phyloP scores from a whole-genome alignment of 495 filamentous ascomycete species.

The Podospora pseudopauciseta region DNA sequence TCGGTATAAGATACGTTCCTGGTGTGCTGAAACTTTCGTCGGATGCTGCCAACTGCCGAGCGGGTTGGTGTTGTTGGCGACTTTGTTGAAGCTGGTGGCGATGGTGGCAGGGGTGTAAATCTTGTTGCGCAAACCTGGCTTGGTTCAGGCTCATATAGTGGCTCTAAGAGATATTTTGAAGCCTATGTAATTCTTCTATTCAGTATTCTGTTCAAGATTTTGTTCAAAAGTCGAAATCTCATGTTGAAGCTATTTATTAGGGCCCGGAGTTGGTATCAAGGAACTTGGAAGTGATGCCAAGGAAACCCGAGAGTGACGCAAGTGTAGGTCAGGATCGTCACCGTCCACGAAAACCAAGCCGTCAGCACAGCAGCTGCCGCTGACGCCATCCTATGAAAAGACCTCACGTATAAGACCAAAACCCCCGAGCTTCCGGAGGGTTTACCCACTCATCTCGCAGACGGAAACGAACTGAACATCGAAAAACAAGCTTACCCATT shows the following conservation, averaged over 20 bases:
- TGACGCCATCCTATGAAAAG: neutral
- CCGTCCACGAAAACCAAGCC: constrained; percentile 4
- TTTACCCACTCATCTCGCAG: neutral
- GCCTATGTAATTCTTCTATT: constrained; percentile 35
- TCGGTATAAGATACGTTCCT: constrained; percentile 11
- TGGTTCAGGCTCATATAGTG: constrained; percentile 36
- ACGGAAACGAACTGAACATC: neutral
- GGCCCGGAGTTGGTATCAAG: neutral
- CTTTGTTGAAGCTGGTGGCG: constrained; percentile 35
- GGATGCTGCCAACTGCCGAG: neutral
- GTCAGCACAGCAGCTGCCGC: neutral
- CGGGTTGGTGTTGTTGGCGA: constrained; percentile 17
- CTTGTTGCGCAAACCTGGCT: constrained; percentile 30
- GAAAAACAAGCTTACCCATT: constrained; percentile 25
- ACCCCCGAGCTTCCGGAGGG: neutral
- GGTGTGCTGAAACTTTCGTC: constrained; percentile 8
- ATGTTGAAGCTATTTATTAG: neutral
- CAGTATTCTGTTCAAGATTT: neutral
- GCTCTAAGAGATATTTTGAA: constrained; percentile 55
- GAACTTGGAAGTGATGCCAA: neutral
- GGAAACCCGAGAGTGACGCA: constrained; percentile 27
- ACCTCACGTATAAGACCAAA: neutral
- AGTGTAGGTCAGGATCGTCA: constrained; percentile 13
- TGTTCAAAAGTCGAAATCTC: neutral
- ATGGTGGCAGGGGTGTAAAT: constrained; percentile 24